These are phyloP conservation scores for Aspergillus vadensis DNA, from an alignment of 2,329 filamentous ascomycete species.

Conservation along the genomic window DNA sequence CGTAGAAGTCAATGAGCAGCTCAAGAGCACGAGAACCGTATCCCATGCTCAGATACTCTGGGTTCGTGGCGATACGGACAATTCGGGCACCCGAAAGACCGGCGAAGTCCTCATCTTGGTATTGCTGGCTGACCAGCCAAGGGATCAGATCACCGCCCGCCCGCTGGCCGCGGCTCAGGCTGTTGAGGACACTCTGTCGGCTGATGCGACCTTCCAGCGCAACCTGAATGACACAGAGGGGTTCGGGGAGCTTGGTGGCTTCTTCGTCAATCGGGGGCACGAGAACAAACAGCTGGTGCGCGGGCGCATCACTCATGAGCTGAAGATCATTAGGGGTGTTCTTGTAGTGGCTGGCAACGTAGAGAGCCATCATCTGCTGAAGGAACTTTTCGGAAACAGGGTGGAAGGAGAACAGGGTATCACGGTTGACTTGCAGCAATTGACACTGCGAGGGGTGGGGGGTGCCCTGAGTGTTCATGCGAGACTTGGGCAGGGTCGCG, in stretches of 20 bases:
- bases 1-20: slow-evolving; percentile 88
- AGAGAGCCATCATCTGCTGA: slow-evolving; percentile 96
- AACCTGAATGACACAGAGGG: slow-evolving; percentile 91
- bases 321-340: slow-evolving; percentile 98
- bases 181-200: slow-evolving; percentile 85
- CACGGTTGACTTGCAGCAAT: slow-evolving; percentile 89
- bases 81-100: slow-evolving; percentile 87
- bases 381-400: slow-evolving; percentile 95
- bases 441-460: slow-evolving; percentile 91
- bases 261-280: slow-evolving; percentile 81
- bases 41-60: slow-evolving; percentile 88
- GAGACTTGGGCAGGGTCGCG: slow-evolving; percentile 80
- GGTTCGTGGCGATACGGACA: slow-evolving; percentile 94
- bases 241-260: slow-evolving; percentile 79
- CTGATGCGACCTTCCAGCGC: slow-evolving; percentile 94
- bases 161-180: slow-evolving; percentile 82
- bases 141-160: slow-evolving; percentile 93
- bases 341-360: slow-evolving; percentile 97
- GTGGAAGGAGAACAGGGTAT: slow-evolving; percentile 97
- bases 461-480: slow-evolving; percentile 71
- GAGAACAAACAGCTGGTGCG: slow-evolving; percentile 93
- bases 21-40: slow-evolving; percentile 89
- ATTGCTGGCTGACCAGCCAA: slow-evolving; percentile 96
- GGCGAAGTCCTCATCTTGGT: slow-evolving; percentile 96
- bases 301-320: slow-evolving; percentile 95